Evolutionary conservation across 768 basidiomycete species (phyloP).

Genomic region (Amanita exitialis): DNA sequence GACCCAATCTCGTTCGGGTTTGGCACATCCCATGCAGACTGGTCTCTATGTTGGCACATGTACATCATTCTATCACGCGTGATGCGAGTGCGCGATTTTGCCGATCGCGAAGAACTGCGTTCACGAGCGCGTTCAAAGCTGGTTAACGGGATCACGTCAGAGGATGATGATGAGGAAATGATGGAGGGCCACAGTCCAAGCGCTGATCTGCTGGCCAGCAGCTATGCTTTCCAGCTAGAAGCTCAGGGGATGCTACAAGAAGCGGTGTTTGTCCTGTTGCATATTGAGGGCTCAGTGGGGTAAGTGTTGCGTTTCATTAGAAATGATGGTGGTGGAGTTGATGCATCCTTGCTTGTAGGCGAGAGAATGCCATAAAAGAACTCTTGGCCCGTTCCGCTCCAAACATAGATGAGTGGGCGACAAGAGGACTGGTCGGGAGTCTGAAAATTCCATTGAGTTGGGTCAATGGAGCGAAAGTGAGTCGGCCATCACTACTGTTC

Average conservation of each 20-base stretch:
- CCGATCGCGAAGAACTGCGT: conserved; percentile 58
- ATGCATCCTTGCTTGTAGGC: conserved; percentile 31
- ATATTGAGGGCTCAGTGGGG: conserved; percentile 76
- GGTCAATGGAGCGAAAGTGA: conserved; percentile 86
- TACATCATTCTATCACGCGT: conserved; percentile 82
- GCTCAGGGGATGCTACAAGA: conserved; percentile 71
- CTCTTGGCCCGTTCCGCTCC: conserved; percentile 62
- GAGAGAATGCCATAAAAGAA: conserved; percentile 75
- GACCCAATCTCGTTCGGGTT: conserved; percentile 71
- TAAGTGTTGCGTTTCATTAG: conserved; percentile 36
- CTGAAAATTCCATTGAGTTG: conserved; percentile 76
- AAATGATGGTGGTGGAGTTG: conserved; percentile 1
- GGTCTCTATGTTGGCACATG: conserved; percentile 84
- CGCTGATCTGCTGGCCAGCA: conserved; percentile 74
- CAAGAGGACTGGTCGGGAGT: conserved; percentile 60
- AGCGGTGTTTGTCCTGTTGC: conserved; percentile 82
- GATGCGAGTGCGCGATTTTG: conserved; percentile 77
- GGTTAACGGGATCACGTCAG: conserved; percentile 15
- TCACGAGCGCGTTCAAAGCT: conserved; percentile 10
- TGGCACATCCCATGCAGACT: conserved; percentile 66
- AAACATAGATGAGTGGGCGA: conserved; percentile 63
- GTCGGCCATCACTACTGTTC: not conserved
- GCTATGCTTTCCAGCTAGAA: conserved; percentile 85
- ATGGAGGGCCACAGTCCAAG: conserved; percentile 73
- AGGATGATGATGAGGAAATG: conserved; percentile 32